Evolutionary conservation across 75 land plant genomes (phyloP), one percentile per base, ranked within the genome.

Genomic region (Pinus albicaulis): DNA sequence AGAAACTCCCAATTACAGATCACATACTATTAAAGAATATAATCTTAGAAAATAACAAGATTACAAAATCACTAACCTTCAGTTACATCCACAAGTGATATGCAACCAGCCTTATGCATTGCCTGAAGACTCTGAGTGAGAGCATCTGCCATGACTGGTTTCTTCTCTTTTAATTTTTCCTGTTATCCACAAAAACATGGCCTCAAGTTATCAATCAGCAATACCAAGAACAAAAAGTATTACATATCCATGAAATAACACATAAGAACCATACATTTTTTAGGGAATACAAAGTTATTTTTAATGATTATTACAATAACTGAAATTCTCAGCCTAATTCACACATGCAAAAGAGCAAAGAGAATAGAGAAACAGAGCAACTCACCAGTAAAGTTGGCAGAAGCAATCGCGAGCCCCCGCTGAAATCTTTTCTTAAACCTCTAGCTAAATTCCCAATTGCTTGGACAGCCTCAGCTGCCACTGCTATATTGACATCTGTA

Each of bases 151-250:
- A 88, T 61, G 58, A 87, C 78, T 76, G 91, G 96, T 74, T 98
- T 98, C 79, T 98, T 98, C 83, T 98, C 99, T 77, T 98, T 98
- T 81, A 94, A 73, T 77, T 97, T 97, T 82, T 97, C 99, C 99
- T 97, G 74, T 36, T 14, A 23, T 16, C 74, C 53, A 23, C 13
- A 34, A 14, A 28, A 64, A 31, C 5, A 34, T 17, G 34, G 1
- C 7, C 41, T 28, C 38, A 28, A 31, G 19, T 31, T 34, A 19
- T 64, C 25, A 31, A 17, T 3, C 31, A 8, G 8, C 38, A 34
- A 31, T 64, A 17, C 4, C 15, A 34, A 63, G 66, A 16, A 28
- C 17, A 5, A 6, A 28, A 63, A 15, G 5, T 20, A 41, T 34
- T 64, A 2, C 19, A 64, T 24, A 16, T 31, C 7, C 41, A 17